These are phyloP conservation scores for Psilocybe tampanensis DNA, from an alignment of 768 basidiomycete genomes.

Conservation along the genomic window DNA sequence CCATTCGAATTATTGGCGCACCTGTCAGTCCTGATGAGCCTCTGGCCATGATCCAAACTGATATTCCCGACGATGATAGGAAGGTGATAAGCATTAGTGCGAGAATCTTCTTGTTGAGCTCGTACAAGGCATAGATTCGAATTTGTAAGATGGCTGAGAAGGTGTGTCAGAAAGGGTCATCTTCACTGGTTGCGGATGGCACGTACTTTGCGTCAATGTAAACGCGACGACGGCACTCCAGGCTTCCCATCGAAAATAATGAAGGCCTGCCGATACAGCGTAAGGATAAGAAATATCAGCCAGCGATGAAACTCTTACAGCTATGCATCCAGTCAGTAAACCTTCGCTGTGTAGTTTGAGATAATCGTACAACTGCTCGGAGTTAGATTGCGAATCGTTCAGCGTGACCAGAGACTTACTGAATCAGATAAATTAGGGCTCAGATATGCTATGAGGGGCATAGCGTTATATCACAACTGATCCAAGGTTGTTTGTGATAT, in stretches of 20 bases:
- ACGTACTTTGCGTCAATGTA: not conserved
- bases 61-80: not conserved
- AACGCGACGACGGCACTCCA: slow-evolving; percentile 1
- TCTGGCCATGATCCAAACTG: not conserved
- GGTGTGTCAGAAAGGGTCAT: not conserved
- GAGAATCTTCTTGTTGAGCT: slow-evolving; percentile 1
- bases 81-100: not conserved
- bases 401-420: not conserved
- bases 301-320: too few relatives aligned
- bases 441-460: not conserved
- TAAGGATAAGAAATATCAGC: too few relatives aligned
- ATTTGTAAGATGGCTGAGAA: not conserved
- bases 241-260: slow-evolving; percentile 1
- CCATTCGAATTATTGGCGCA: not conserved
- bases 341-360: too few relatives aligned
- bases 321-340: too few relatives aligned
- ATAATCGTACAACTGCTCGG: slow-evolving; percentile 1
- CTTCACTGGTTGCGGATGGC: not conserved
- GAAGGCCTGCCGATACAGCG: too few relatives aligned
- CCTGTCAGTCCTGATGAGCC: not conserved
- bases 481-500: not conserved
- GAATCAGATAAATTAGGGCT: not conserved
- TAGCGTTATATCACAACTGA: too few relatives aligned
- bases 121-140: slow-evolving; percentile 6
- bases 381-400: not conserved